Conservation (phyloP, 352 stramenopile genomes). For the Globisporangium sylvaticum region DNA sequence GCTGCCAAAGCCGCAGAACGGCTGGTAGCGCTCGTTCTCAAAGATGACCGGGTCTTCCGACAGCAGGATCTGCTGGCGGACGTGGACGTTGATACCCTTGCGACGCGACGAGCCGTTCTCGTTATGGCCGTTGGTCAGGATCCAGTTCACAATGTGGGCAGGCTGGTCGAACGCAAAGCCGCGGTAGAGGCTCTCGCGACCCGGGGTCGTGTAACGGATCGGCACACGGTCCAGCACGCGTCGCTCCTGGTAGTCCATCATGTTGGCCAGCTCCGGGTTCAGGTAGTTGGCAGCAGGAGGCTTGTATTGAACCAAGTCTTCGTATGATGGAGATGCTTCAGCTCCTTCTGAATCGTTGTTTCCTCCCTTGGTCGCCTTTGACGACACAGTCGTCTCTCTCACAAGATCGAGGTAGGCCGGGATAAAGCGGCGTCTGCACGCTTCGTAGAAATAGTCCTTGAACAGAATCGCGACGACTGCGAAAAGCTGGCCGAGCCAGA, state of each 20-base stretch:
- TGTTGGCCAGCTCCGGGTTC: slow-evolving; percentile 53
- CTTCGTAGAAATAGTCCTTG: slow-evolving; percentile 76
- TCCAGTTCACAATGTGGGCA: slow-evolving; percentile 74
- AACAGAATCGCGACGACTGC: slow-evolving; percentile 54
- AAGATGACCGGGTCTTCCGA: slow-evolving; percentile 80
- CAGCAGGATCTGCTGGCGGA: slow-evolving; percentile 61
- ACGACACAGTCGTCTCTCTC: slow-evolving; percentile 37
- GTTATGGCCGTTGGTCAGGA: slow-evolving; percentile 41
- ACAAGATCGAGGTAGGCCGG: slow-evolving; percentile 75
- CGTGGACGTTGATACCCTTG: slow-evolving; percentile 59
- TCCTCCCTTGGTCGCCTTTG: slow-evolving; percentile 5
- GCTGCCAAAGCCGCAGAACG: slow-evolving; percentile 79
- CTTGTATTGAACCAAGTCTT: slow-evolving; percentile 47
- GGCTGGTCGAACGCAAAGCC: slow-evolving; percentile 83
- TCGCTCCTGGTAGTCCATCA: slow-evolving; percentile 80
- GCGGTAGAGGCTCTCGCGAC: slow-evolving; percentile 56
- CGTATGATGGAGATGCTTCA: neutral
- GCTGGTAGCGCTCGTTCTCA: slow-evolving; percentile 85
- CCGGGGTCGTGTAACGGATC: slow-evolving; percentile 33
- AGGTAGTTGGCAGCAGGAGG: slow-evolving; percentile 56
- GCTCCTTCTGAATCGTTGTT: neutral
- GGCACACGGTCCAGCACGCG: slow-evolving; percentile 55
- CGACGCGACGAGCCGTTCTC: slow-evolving; percentile 28
- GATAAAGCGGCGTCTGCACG: slow-evolving; percentile 53
- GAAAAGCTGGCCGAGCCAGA: slow-evolving; percentile 77